Base-by-base conservation (phyloP, 2,329 filamentous ascomycete species). In the Fusarium verticillioides region DNA sequence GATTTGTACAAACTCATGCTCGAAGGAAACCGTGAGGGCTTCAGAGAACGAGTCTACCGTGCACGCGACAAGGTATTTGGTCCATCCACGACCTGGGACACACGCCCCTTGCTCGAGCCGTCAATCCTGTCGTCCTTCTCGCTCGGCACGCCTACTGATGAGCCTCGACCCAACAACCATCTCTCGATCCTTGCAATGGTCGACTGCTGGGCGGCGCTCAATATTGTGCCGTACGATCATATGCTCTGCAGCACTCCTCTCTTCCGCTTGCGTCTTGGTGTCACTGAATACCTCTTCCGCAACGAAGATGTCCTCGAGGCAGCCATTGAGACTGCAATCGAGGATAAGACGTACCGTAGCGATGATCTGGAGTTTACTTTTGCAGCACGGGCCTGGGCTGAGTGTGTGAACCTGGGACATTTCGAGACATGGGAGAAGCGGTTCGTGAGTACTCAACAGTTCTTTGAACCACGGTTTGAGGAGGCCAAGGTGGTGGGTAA, bases 211-310 rank as follows among this genome's bases (percentile, higher is more conserved):
- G 96, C 94, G 80, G 94, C 94, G 75, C 88, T 98, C 50, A 93
- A 91, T 39, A 99, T 98, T 78, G 93, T 97, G 53, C 96, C 96
- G 2, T 99, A 99, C 82, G 96, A 99, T 83, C 97, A 99, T 85
- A 99, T 99, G 95, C 97, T 99, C 76, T 99, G 96, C 85, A 97
- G 95, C 60, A 99, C 96, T 43, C 96, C 96, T 85, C 90, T 98
- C 52, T 99, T 99, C 86, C 93, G 96, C 57, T 90, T 99, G 73
- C 98, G 96, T 90, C 89, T 99, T 39, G 96, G 96, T 63, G 97
- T 98, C n/a, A 96, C 95, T 2, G 96, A 99, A 84, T 96, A 97
- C 81, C 87, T 99, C 42, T 99, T 98, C 86, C 92, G 95, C 73
- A 95, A 95, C 78, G 87, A 90, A 23, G 89, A 89, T 6, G 86